Percentiles rank a stretch among this genome's conserved stretches.
Evolutionary conservation across 768 basidiomycete species (phyloP).

Genomic region (Auricularia sp.): DNA sequence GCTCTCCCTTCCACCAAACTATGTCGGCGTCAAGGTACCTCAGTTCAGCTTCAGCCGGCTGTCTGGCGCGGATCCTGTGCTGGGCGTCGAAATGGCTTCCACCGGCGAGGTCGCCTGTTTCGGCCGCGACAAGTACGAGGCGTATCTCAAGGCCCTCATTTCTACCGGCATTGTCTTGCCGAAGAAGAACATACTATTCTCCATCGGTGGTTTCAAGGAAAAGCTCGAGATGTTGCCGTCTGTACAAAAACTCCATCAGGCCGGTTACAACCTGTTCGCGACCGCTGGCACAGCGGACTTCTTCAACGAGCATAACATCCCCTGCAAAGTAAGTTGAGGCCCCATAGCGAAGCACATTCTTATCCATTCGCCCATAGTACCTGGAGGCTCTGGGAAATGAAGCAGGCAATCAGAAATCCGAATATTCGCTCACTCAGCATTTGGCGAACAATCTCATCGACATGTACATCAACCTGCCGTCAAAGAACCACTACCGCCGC

Average conservation of each 20-base stretch:
- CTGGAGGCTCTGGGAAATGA: conserved; percentile 73
- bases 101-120: conserved; percentile 99
- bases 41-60: conserved; percentile 97
- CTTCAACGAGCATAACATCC: conserved; percentile 90
- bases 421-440: conserved; percentile 96
- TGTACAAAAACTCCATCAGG: conserved; percentile 86
- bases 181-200: conserved; percentile 96
- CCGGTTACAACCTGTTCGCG: conserved; percentile 93
- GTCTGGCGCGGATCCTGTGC: conserved; percentile 92
- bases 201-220: conserved; percentile 93
- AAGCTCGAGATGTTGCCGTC: conserved; percentile 93
- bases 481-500: conserved; percentile 93
- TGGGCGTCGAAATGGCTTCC: conserved; percentile 99
- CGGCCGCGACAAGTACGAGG: conserved; percentile 95
- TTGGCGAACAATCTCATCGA: conserved; percentile 95
- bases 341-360: conserved; percentile 4
- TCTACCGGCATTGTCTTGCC: conserved; percentile 92
- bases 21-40: conserved; percentile 99
- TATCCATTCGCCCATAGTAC: conserved; percentile 40
- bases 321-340: conserved; percentile 65
- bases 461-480: conserved; percentile 98
- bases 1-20: conserved; percentile 75
- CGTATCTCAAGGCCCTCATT: conserved; percentile 93
- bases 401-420: conserved; percentile 77
- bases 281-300: conserved; percentile 97